A percentile compares a stretch with the other conserved stretches of the same genome.
Evolutionary conservation across 345 rosid species (phyloP).

Genomic region (Euphorbia lathyris): DNA sequence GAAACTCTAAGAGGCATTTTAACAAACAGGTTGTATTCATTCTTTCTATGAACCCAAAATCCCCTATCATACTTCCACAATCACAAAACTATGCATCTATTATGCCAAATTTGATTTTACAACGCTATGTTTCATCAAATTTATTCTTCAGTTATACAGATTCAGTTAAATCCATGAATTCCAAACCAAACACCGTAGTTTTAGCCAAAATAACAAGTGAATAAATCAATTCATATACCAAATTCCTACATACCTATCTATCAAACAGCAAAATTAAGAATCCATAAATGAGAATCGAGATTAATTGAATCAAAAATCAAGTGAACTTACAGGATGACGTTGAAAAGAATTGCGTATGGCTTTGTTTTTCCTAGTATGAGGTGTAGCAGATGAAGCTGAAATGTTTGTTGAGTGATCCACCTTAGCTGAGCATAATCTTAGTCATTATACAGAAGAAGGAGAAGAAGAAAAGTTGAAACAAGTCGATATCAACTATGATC

Average conservation of each 20-base stretch:
- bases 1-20: neutral
- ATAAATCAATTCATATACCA: no score
- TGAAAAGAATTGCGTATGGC: slow-evolving; percentile 14
- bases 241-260: neutral
- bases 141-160: neutral
- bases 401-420: slow-evolving; percentile 11
- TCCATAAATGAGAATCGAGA: slow-evolving; percentile 11
- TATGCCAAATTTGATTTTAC: neutral
- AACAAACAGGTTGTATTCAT: neutral
- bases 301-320: neutral
- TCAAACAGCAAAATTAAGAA: slow-evolving; percentile 2
- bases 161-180: neutral
- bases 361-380: slow-evolving; percentile 24
- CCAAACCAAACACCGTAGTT: neutral
- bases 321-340: slow-evolving; percentile 23
- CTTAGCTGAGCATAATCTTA: no score
- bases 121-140: neutral
- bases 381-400: slow-evolving; percentile 28
- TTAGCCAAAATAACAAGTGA: no score
- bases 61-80: neutral
- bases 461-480: neutral
- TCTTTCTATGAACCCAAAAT: neutral
- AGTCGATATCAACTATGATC: neutral
- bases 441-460: no score
- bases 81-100: neutral